phyloP scores from a whole-genome alignment of 768 basidiomycete species.

The Rhizopogon roseolus region DNA sequence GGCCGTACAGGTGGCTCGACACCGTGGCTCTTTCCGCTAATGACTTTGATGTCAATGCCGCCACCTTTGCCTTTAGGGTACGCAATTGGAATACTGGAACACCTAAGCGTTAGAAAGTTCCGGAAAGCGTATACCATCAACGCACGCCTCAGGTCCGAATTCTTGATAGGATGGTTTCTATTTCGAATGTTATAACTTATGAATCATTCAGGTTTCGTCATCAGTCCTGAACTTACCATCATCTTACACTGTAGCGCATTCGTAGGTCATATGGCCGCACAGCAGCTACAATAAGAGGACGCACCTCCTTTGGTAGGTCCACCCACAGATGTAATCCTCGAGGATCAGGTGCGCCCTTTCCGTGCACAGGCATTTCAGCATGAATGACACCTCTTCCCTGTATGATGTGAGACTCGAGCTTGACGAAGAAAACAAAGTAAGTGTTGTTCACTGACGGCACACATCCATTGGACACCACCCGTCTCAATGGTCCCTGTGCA shows the following conservation, averaged over 20 bases:
- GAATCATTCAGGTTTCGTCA: conserved; percentile 3
- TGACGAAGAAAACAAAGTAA: not conserved
- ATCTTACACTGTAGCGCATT: conserved; percentile 61
- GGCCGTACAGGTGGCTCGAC: conserved; percentile 85
- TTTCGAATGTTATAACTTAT: not conserved
- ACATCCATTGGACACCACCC: conserved; percentile 97
- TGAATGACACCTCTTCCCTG: conserved; percentile 71
- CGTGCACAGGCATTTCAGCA: conserved; percentile 86
- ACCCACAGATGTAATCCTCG: conserved; percentile 87
- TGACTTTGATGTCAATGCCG: conserved; percentile 69
- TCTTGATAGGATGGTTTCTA: conserved; percentile 85
- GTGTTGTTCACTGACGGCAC: conserved; percentile 46
- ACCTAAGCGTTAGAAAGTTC: conserved; percentile 1
- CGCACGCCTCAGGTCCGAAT: conserved; percentile 56
- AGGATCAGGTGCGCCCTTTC: conserved; percentile 61
- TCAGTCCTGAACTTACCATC: conserved; percentile 38
- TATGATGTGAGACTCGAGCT: not conserved
- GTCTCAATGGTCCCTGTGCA: conserved; percentile 43
- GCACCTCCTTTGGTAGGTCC: conserved; percentile 68
- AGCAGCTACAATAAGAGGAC: conserved; percentile 2
- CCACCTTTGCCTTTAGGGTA: conserved; percentile 70
- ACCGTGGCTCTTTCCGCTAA: conserved; percentile 86
- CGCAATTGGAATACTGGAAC: conserved; percentile 60
- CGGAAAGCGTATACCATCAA: conserved; percentile 2
- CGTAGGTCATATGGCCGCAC: conserved; percentile 12